phyloP scores from a whole-genome alignment of 2,329 filamentous ascomycete species.

The Botrytis squamosa region DNA sequence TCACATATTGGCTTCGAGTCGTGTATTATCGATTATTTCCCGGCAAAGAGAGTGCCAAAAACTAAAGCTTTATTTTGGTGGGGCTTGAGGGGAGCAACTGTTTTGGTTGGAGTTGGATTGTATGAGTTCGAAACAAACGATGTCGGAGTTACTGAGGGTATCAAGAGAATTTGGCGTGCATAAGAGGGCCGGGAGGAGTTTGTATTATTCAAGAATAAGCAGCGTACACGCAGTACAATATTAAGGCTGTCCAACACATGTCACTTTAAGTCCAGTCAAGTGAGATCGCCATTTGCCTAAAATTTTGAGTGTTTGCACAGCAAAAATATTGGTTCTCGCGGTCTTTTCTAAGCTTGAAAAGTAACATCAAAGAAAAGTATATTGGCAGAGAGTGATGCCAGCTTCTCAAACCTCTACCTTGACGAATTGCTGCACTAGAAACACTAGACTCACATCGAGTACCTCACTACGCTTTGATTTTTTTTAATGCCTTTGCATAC shows the following conservation, averaged over 20 bases:
- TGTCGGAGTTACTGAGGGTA: constrained; percentile 85
- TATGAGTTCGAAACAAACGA: constrained; percentile 99
- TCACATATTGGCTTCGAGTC: constrained; percentile 95
- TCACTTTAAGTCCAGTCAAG: neutral
- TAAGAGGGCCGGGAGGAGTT: constrained; percentile 40
- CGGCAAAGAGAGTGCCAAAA: constrained; percentile 65
- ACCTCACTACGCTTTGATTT: neutral
- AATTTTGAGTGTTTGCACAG: neutral
- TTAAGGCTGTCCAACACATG: constrained; percentile 9
- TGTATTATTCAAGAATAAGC: constrained; percentile 21
- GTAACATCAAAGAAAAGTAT: neutral
- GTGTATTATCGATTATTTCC: constrained; percentile 89
- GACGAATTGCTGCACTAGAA: neutral
- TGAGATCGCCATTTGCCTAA: neutral
- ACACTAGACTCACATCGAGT: neutral
- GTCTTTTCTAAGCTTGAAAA: neutral
- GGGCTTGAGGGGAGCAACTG: constrained; percentile 74
- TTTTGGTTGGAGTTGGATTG: constrained; percentile 79
- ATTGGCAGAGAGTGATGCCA: neutral
- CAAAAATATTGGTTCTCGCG: neutral
- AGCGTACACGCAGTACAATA: constrained; percentile 13
- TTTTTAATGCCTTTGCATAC: neutral
- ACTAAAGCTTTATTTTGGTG: constrained; percentile 68
- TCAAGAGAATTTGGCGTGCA: constrained; percentile 88
- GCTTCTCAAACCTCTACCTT: neutral